phyloP scores from a whole-genome alignment of 2,329 filamentous ascomycete species.

The Penicillium griseofulvum region DNA sequence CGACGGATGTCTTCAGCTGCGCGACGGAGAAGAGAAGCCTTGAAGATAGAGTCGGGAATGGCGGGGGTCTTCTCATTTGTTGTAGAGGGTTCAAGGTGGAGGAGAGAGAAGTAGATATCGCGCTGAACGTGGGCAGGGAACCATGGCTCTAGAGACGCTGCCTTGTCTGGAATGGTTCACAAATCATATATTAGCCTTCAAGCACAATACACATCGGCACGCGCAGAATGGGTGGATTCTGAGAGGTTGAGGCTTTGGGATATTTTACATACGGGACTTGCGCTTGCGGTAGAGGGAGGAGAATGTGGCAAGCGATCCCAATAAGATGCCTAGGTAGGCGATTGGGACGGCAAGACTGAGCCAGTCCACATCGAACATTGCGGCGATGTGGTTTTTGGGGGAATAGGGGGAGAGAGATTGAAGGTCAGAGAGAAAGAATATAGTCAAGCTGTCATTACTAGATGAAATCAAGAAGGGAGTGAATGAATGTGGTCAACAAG shows the following conservation, averaged over 20 bases:
- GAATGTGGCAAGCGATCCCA: slow-evolving; percentile 87
- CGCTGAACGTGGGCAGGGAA: slow-evolving; percentile 87
- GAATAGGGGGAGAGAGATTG: not conserved
- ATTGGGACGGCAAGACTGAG: slow-evolving; percentile 80
- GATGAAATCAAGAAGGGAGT: not conserved
- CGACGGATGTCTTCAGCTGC: slow-evolving; percentile 91
- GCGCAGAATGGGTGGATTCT: not conserved
- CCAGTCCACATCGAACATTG: slow-evolving; percentile 64
- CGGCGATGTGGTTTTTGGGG: slow-evolving; percentile 10
- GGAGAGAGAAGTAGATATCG: slow-evolving; percentile 89
- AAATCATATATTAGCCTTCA: slow-evolving; percentile 17
- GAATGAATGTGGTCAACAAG: not conserved
- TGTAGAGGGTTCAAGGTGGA: slow-evolving; percentile 67
- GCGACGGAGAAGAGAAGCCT: slow-evolving; percentile 82
- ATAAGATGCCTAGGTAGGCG: slow-evolving; percentile 82
- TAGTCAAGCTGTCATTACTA: not conserved
- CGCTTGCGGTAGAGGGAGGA: slow-evolving; percentile 89
- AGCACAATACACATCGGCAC: not conserved
- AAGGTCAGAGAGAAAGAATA: not conserved
- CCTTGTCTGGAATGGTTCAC: slow-evolving; percentile 53
- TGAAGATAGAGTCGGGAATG: slow-evolving; percentile 80
- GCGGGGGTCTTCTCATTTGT: slow-evolving; percentile 62
- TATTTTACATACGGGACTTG: slow-evolving; percentile 66
- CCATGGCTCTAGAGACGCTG: slow-evolving; percentile 87
- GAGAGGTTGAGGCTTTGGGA: not conserved